These are phyloP conservation scores for Alternaria burnsii DNA, from an alignment of 2,329 filamentous ascomycete genomes.

Conservation along the genomic window DNA sequence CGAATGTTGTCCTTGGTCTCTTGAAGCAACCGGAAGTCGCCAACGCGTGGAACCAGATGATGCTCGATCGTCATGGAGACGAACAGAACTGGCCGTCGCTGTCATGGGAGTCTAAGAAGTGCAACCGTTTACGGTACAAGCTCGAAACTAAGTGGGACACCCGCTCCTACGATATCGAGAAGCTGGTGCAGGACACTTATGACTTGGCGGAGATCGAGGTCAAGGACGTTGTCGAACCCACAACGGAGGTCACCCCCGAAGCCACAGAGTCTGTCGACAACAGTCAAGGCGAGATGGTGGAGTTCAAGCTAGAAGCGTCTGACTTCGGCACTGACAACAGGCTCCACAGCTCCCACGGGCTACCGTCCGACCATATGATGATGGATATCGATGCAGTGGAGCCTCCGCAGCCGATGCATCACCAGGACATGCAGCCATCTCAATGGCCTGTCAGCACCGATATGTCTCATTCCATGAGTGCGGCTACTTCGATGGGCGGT, in stretches of 20 bases:
- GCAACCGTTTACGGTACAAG: slow-evolving; percentile 69
- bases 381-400: slow-evolving; percentile 50
- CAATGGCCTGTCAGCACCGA: slow-evolving; percentile 49
- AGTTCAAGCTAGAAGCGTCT: slow-evolving; percentile 46
- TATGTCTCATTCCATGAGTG: slow-evolving; percentile 41
- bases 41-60: slow-evolving; percentile 68
- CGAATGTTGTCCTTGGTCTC: slow-evolving; percentile 71
- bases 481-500: slow-evolving; percentile 39
- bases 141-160: slow-evolving; percentile 71
- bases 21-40: slow-evolving; percentile 71
- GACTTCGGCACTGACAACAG: slow-evolving; percentile 41
- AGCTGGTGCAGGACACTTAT: slow-evolving; percentile 67
- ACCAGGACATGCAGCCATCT: slow-evolving; percentile 37
- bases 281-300: slow-evolving; percentile 44
- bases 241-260: slow-evolving; percentile 35
- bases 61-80: slow-evolving; percentile 63
- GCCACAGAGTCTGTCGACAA: slow-evolving; percentile 35
- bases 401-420: slow-evolving; percentile 41
- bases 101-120: slow-evolving; percentile 71
- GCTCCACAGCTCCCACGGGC: slow-evolving; percentile 42
- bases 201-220: slow-evolving; percentile 57
- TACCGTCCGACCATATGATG: slow-evolving; percentile 42
- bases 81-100: slow-evolving; percentile 56
- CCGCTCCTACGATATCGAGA: slow-evolving; percentile 61
- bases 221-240: slow-evolving; percentile 37